Evolutionary conservation across 2,329 filamentous ascomycete species (phyloP).

Genomic region (Alternaria sp.): DNA sequence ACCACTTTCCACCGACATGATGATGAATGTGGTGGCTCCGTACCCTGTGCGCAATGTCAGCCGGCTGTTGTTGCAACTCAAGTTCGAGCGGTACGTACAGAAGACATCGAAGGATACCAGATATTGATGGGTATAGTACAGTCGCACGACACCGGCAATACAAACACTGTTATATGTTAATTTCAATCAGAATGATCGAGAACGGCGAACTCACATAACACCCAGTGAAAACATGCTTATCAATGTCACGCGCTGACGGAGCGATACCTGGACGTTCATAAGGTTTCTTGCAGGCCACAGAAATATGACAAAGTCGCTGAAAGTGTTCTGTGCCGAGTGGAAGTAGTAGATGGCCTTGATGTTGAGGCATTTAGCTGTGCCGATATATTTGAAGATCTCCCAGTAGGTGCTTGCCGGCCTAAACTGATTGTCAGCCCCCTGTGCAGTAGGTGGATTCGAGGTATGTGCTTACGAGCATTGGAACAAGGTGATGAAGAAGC

Average conservation of each 20-base stretch:
- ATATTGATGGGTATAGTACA: constrained; percentile 41
- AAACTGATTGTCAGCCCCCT: neutral
- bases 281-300: constrained; percentile 45
- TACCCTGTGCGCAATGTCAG: constrained; percentile 25
- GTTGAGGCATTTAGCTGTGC: constrained; percentile 33
- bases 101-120: constrained; percentile 38
- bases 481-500: constrained; percentile 39
- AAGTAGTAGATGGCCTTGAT: constrained; percentile 38
- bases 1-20: constrained; percentile 40
- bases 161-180: constrained; percentile 41
- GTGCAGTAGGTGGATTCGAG: neutral
- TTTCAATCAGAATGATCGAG: constrained; percentile 13
- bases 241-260: constrained; percentile 40
- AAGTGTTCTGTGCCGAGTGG: constrained; percentile 32
- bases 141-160: constrained; percentile 40
- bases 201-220: constrained; percentile 27
- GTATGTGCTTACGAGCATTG: constrained; percentile 38
- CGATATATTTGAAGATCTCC: constrained; percentile 36
- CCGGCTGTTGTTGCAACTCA: neutral
- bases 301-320: constrained; percentile 46
- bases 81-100: constrained; percentile 25
- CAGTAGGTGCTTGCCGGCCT: constrained; percentile 36
- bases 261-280: constrained; percentile 36
- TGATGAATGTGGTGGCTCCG: constrained; percentile 37
- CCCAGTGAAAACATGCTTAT: constrained; percentile 44